Conservation (phyloP, 2,329 filamentous ascomycete genomes). For the Sporothrix brunneoviolacea region DNA sequence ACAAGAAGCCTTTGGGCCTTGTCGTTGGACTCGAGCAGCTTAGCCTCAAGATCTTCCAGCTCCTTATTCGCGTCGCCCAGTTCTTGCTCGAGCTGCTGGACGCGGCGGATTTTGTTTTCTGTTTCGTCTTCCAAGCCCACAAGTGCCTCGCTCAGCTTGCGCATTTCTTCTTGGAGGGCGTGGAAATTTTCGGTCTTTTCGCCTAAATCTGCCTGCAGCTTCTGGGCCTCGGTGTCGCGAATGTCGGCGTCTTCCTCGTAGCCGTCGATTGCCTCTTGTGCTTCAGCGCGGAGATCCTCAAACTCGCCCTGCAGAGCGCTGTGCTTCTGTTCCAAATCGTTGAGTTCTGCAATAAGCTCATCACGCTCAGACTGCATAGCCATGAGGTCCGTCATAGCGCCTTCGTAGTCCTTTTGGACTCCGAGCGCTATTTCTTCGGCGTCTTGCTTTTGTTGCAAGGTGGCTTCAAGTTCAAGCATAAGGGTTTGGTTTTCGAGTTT, state of each 20-base stretch:
- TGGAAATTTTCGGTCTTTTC: constrained; percentile 81
- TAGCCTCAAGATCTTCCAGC: constrained; percentile 76
- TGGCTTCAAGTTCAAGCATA: constrained; percentile 69
- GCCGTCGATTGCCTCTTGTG: constrained; percentile 58
- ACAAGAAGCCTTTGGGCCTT: constrained; percentile 85
- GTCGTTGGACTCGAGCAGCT: constrained; percentile 74
- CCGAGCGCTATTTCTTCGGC: constrained; percentile 51
- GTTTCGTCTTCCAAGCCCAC: constrained; percentile 86
- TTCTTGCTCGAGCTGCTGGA: constrained; percentile 77
- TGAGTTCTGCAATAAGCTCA: constrained; percentile 47
- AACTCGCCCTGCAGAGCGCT: constrained; percentile 50
- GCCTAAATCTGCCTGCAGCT: constrained; percentile 63
- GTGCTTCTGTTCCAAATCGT: constrained; percentile 36
- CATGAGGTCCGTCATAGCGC: constrained; percentile 71
- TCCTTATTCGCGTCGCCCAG: constrained; percentile 79
- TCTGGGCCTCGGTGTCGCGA: constrained; percentile 63
- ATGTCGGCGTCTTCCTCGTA: constrained; percentile 67
- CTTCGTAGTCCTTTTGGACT: constrained; percentile 68
- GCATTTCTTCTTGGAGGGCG: constrained; percentile 90
- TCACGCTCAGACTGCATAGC: constrained; percentile 77
- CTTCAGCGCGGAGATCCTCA: constrained; percentile 53
- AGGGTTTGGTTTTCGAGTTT: constrained; percentile 88
- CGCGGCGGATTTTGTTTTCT: constrained; percentile 67
- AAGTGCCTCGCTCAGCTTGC: constrained; percentile 79
- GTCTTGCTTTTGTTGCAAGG: constrained; percentile 57